A percentile compares a stretch with the other conserved stretches of the same genome.
Conservation (phyloP, 108 stramenopile genomes). For the Nitzschia sp. region DNA sequence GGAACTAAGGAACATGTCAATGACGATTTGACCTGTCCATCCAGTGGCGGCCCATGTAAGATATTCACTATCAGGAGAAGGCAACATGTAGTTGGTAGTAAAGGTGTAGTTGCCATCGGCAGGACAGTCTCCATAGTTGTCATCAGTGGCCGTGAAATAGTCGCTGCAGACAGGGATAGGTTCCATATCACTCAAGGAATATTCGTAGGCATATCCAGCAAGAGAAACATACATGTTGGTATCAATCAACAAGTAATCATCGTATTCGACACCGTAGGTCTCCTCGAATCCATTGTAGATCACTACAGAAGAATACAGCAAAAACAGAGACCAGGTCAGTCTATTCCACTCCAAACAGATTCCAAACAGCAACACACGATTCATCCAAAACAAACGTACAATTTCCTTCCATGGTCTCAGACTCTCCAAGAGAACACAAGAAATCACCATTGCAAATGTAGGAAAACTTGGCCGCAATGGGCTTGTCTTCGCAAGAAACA, state of each 20-base stretch:
- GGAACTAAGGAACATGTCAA: not conserved
- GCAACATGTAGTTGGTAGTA: constrained; percentile 14
- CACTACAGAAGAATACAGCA: not conserved
- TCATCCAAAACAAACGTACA: constrained; percentile 6
- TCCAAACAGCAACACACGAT: not conserved
- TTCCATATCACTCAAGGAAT: not conserved
- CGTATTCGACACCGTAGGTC: not conserved
- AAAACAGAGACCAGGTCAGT: not conserved
- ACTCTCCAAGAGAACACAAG: constrained; percentile 17
- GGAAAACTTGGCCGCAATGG: not conserved
- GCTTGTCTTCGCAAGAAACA: constrained; percentile 1
- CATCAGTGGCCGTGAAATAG: not conserved
- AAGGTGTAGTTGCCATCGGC: constrained; percentile 7
- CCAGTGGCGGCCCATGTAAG: constrained; percentile 13
- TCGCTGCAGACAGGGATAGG: constrained; percentile 12
- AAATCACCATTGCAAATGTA: constrained; percentile 22
- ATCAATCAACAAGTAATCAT: constrained; percentile 9
- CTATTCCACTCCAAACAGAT: not conserved
- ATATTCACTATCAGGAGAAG: not conserved
- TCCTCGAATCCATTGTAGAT: constrained; percentile 13
- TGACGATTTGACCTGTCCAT: constrained; percentile 15
- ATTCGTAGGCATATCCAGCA: constrained; percentile 8
- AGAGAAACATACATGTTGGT: constrained; percentile 7
- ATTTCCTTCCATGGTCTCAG: constrained; percentile 17
- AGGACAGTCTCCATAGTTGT: constrained; percentile 14